Percentiles rank a stretch among this genome's conserved stretches.
Evolutionary conservation across 108 stramenopile genomes (phyloP).

Genomic region (Nitzschia inconspicua): DNA sequence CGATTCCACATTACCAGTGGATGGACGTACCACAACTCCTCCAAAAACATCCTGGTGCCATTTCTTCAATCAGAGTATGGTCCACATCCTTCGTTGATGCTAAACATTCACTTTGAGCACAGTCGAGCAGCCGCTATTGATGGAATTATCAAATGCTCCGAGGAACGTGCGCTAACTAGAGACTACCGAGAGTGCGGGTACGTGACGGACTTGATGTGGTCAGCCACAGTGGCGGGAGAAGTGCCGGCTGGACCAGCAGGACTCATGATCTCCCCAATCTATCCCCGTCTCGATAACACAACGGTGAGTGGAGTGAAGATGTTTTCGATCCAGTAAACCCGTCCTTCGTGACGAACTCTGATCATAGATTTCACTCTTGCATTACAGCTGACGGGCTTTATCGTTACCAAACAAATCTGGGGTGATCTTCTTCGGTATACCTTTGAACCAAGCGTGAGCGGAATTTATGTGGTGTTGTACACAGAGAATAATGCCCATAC

Average conservation of each 20-base stretch:
- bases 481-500: constrained; percentile 9
- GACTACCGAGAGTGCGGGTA: constrained; percentile 5
- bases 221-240: background rate
- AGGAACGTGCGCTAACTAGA: background rate
- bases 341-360: background rate
- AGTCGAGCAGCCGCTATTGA: background rate
- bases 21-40: background rate
- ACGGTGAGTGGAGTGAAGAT: constrained; percentile 2
- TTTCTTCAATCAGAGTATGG: constrained; percentile 16
- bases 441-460: constrained; percentile 30
- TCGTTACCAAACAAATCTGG: constrained; percentile 22
- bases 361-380: background rate
- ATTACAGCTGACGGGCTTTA: constrained; percentile 19
- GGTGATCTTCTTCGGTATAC: constrained; percentile 22
- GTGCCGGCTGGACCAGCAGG: constrained; percentile 9
- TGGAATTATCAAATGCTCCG: constrained; percentile 10
- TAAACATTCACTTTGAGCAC: constrained; percentile 18
- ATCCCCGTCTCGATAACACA: constrained; percentile 13
- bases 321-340: background rate
- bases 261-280: constrained; percentile 26
- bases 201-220: constrained; percentile 14
- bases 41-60: constrained; percentile 17
- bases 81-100: constrained; percentile 5
- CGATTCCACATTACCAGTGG: constrained; percentile 9
- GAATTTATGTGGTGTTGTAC: constrained; percentile 27